A percentile compares a stretch with the other conserved stretches of the same genome.
These are phyloP conservation scores for Pontederia paniculata DNA, from an alignment of 176 grass and related monocot species.

Conservation along the genomic window DNA sequence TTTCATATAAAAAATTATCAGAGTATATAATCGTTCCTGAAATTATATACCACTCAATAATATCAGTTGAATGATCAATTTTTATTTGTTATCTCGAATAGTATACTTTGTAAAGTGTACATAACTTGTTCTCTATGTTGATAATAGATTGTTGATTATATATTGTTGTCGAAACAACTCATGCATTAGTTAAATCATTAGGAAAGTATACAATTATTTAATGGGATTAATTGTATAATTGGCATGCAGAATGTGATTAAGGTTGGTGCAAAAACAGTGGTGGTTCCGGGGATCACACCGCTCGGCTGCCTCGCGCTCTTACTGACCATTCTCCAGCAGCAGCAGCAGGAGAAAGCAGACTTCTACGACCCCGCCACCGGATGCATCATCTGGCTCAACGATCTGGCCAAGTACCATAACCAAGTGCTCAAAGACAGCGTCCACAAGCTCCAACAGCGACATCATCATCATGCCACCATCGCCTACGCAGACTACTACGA, in stretches of 20 bases:
- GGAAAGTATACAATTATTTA: too few relatives aligned
- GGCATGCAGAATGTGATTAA: constrained; percentile 53
- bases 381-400: constrained; percentile 66
- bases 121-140: too few relatives aligned
- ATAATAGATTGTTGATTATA: too few relatives aligned
- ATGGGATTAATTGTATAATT: too few relatives aligned
- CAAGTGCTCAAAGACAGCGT: constrained; percentile 36
- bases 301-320: constrained; percentile 68
- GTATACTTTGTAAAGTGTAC: too few relatives aligned
- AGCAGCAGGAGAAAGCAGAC: constrained; percentile 19
- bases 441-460: constrained; percentile 28
- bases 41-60: too few relatives aligned
- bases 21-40: too few relatives aligned
- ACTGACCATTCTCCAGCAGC: constrained; percentile 46
- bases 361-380: constrained; percentile 65
- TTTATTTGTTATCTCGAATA: too few relatives aligned
- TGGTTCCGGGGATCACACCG: constrained; percentile 79
- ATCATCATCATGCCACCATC: constrained; percentile 34
- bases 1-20: too few relatives aligned
- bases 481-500: constrained; percentile 71
- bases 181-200: too few relatives aligned
- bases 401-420: constrained; percentile 71
- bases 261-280: constrained; percentile 55
- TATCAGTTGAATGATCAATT: too few relatives aligned
- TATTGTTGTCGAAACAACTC: too few relatives aligned